Evolutionary conservation across 2,329 filamentous ascomycete species (phyloP).

Genomic region (Ophiostoma montium): DNA sequence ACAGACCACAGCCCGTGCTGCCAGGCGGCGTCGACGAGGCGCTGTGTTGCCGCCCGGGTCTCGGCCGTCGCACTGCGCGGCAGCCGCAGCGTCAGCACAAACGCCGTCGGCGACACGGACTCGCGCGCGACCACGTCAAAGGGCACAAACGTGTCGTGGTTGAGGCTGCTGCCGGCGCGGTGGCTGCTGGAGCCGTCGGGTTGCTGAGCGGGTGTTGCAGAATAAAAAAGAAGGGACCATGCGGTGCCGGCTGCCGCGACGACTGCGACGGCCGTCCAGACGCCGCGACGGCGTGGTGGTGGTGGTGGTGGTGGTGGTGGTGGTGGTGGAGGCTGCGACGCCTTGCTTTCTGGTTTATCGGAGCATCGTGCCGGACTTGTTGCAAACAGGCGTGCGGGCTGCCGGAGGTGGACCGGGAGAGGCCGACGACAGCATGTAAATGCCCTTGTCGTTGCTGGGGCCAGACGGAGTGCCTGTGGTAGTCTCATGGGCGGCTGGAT

Average conservation of each 20-base stretch:
- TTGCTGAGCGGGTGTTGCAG: background rate
- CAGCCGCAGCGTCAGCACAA: slow-evolving; percentile 51
- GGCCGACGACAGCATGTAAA: no score
- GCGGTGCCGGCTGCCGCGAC: background rate
- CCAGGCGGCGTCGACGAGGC: slow-evolving; percentile 30
- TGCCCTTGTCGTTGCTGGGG: no score
- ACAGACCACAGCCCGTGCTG: slow-evolving; percentile 66
- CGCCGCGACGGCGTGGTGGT: background rate
- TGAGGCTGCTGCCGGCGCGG: slow-evolving; percentile 25
- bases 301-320: background rate
- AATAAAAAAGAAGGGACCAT: no score
- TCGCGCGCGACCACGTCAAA: slow-evolving; percentile 51
- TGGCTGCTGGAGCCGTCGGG: background rate
- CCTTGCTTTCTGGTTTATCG: background rate
- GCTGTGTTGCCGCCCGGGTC: slow-evolving; percentile 10
- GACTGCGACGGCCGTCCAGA: background rate
- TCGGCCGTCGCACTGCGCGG: slow-evolving; percentile 7
- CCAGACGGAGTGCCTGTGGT: no score
- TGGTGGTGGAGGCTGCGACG: background rate
- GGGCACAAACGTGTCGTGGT: slow-evolving; percentile 45
- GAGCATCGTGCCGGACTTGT: no score
- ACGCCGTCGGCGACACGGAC: slow-evolving; percentile 49
- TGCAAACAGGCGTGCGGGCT: no score
- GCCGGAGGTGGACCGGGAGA: no score
- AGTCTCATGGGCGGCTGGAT: no score